Conservation (phyloP, 1,139 yeast species). For the Yamadazyma dushanensis region DNA sequence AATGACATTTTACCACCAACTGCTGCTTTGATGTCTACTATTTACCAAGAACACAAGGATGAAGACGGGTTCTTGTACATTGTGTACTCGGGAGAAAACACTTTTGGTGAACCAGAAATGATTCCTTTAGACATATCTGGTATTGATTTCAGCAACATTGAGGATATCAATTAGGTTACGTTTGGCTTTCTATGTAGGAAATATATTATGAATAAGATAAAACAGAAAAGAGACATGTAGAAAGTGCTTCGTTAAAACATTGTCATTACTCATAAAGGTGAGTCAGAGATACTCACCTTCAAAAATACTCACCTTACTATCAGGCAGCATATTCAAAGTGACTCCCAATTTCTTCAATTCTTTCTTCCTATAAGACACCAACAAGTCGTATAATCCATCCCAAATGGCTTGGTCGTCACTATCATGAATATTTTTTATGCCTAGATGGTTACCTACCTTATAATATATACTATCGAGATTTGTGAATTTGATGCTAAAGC, state of each 20-base stretch:
- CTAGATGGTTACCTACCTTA: slow-evolving; percentile 8
- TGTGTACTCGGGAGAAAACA: slow-evolving; percentile 84
- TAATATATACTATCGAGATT: slow-evolving; percentile 10
- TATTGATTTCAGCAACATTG: slow-evolving; percentile 13
- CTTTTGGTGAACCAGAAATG: slow-evolving; percentile 56
- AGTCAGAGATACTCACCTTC: too few relatives aligned
- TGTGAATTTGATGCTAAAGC: slow-evolving; percentile 12
- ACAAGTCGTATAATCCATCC: slow-evolving; percentile 10
- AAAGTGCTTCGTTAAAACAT: too few relatives aligned
- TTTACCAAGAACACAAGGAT: slow-evolving; percentile 95
- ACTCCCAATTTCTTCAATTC: slow-evolving; percentile 11
- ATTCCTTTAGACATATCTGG: slow-evolving; percentile 22
- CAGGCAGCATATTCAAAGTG: slow-evolving; percentile 13
- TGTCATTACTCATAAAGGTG: too few relatives aligned
- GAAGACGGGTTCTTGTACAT: slow-evolving; percentile 96
- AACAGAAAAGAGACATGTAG: too few relatives aligned
- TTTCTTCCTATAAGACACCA: slow-evolving; percentile 8
- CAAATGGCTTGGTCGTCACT: slow-evolving; percentile 9
- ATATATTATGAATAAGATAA: too few relatives aligned
- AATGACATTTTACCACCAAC: slow-evolving; percentile 97
- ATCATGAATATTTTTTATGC: slow-evolving; percentile 3
- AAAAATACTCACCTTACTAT: slow-evolving; percentile 8
- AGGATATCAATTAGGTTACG: slow-evolving; percentile 1
- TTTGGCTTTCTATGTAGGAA: too few relatives aligned
- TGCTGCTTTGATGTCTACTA: slow-evolving; percentile 91